Evolutionary conservation across 2,329 filamentous ascomycete genomes (phyloP), one percentile per base, ranked within the genome.

Genomic region (Colletotrichum musicola): DNA sequence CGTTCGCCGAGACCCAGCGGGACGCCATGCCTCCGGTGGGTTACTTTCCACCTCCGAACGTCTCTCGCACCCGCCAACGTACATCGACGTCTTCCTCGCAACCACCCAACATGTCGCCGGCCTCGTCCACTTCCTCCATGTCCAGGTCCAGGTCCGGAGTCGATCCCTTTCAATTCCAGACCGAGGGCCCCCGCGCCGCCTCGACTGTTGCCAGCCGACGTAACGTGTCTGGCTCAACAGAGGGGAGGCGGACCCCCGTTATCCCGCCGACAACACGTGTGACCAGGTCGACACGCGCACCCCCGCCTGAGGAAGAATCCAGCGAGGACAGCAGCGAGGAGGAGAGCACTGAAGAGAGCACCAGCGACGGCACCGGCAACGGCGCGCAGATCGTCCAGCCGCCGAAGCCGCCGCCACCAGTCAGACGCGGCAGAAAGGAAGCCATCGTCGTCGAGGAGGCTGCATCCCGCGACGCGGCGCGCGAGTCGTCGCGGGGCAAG

Each of bases 121-220:
- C 74, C 4, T 75, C 75, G 38, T 73, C 74, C 6, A 71, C 76
- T n/a, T 75, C 77, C 13, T 73, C 76, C 16, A 75, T 74, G 20
- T 75, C 76, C 20, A 75, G 74, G 40, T 73, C 73, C 30, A 77
- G 71, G 13, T 62, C 69, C 44, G 71, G 71, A 4, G 64, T 78
- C 14, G 83, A 89, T 67, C 86, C 86, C 4, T 88, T 89, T 68
- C 81, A 82, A 69, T 89, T 84, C 74, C 85, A 88, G 77, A 84
- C 83, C 4, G 79, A 77, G 22, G 84, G 82, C 13, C 74, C 84
- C 42, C 82, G 80, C 38, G 76, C 30, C 30, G 30, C 76, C 61
- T 76, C 79, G 60, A 74, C 77, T 35, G 70, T 75, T 60, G 75
- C 75, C 59, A 76, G 78, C 71, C 79, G 80, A 72, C 79, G 81